Evolutionary conservation across 2,329 filamentous ascomycete genomes (phyloP).

Genomic region (Rhytidhysteron rufulum): DNA sequence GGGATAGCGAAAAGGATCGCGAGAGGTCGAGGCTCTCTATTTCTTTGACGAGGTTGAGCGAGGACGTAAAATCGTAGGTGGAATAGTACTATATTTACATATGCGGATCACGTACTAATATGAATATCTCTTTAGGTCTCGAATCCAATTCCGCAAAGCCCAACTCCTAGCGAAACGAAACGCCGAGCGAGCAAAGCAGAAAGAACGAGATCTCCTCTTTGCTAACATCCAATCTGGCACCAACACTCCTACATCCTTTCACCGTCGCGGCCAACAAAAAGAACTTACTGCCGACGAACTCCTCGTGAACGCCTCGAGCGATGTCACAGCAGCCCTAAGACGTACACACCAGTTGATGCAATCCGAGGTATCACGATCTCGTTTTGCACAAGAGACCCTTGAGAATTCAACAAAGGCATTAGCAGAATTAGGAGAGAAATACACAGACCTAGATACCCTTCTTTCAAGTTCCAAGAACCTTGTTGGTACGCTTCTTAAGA

Average conservation of each 20-base stretch:
- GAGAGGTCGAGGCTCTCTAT: slow-evolving; percentile 65
- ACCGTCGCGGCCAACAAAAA: slow-evolving; percentile 31
- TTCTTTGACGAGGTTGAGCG: slow-evolving; percentile 61
- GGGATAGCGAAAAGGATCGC: slow-evolving; percentile 54
- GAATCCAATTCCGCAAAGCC: slow-evolving; percentile 73
- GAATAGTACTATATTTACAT: slow-evolving; percentile 43
- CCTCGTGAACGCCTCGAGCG: slow-evolving; percentile 68
- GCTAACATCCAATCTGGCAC: slow-evolving; percentile 54
- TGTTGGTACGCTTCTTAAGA: slow-evolving; percentile 73
- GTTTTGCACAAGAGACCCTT: slow-evolving; percentile 86
- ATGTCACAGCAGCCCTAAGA: slow-evolving; percentile 79
- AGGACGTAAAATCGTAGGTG: slow-evolving; percentile 68
- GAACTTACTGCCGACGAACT: slow-evolving; percentile 67
- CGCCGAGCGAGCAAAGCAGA: slow-evolving; percentile 67
- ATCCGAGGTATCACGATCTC: slow-evolving; percentile 76
- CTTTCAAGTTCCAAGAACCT: slow-evolving; percentile 71
- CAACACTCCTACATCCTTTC: slow-evolving; percentile 31
- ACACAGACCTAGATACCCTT: slow-evolving; percentile 73
- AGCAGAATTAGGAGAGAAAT: slow-evolving; percentile 74
- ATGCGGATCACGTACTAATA: slow-evolving; percentile 45
- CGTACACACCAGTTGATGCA: slow-evolving; percentile 85
- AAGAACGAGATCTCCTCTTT: slow-evolving; percentile 73
- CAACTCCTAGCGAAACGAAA: slow-evolving; percentile 74
- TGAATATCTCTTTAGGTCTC: slow-evolving; percentile 39
- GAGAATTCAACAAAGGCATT: slow-evolving; percentile 79